A percentile compares a stretch with the other conserved stretches of the same genome.
Evolutionary conservation across 108 stramenopile genomes (phyloP).

Genomic region (Cyclotella kingstonii): DNA sequence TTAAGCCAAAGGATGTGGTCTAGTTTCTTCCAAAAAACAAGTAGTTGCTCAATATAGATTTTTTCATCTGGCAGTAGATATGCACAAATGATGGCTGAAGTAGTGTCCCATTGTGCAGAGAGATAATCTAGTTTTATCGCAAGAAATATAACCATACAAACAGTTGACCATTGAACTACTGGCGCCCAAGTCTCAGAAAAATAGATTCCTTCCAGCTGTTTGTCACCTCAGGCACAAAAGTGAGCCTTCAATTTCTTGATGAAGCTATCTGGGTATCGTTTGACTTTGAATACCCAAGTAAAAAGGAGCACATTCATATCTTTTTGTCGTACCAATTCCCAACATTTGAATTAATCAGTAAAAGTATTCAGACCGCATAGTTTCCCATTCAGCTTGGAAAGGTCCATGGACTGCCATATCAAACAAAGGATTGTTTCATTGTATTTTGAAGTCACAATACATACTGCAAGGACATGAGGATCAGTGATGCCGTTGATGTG

Average conservation of each 20-base stretch:
- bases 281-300: slow-evolving; percentile 1
- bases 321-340: neutral
- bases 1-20: neutral
- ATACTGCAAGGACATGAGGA: no score
- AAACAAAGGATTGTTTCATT: neutral
- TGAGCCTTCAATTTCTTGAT: neutral
- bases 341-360: neutral
- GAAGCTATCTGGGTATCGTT: neutral
- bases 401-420: neutral
- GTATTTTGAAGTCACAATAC: no score
- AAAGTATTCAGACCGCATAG: neutral
- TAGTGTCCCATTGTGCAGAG: neutral
- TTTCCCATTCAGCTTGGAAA: neutral
- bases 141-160: neutral
- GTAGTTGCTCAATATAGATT: neutral
- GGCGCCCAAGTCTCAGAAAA: neutral
- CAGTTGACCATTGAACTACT: neutral
- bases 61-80: neutral
- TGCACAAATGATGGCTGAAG: no score
- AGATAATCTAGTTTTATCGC: neutral
- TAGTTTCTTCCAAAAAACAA: neutral
- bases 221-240: no score
- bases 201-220: no score
- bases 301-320: neutral
- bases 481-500: no score